Percentiles rank a stretch among this genome's conserved stretches.
Conservation (phyloP, 2,329 filamentous ascomycete genomes). For the Fusarium floridanum region DNA sequence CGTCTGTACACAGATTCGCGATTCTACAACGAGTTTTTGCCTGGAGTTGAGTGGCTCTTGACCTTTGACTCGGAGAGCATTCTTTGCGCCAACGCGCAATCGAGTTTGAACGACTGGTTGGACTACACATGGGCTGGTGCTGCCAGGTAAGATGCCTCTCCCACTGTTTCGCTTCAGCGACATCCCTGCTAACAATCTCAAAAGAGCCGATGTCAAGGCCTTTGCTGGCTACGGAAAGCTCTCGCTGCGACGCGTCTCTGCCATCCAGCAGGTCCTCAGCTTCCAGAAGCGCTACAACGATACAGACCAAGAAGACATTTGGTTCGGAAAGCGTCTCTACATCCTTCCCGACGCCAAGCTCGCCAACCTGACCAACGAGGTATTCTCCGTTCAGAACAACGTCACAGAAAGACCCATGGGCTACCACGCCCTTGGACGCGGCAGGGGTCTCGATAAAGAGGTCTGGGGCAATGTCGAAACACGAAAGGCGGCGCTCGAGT, state of each 20-base stretch:
- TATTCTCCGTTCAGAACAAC: neutral
- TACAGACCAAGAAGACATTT: neutral
- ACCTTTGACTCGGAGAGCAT: constrained; percentile 1
- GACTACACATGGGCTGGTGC: constrained; percentile 2
- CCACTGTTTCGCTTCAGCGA: neutral
- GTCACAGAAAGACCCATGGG: neutral
- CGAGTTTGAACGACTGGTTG: constrained; percentile 1
- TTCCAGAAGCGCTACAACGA: constrained; percentile 6
- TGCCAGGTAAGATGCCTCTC: neutral
- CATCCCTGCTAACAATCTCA: neutral
- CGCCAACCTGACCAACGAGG: neutral
- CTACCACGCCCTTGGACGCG: neutral
- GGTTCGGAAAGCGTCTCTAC: constrained; percentile 2
- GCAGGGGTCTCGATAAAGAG: neutral
- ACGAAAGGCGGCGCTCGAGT: constrained; percentile 1
- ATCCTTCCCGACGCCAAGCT: neutral
- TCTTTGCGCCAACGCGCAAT: neutral
- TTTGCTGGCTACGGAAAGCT: constrained; percentile 4
- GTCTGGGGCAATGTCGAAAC: neutral
- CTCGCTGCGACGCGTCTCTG: constrained; percentile 5
- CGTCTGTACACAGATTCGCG: neutral
- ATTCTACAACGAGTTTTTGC: constrained; percentile 7
- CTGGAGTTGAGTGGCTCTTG: constrained; percentile 3
- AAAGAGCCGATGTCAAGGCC: neutral
- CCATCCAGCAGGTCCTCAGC: neutral